Evolutionary conservation across 208 protist genomes (phyloP).

Genomic region (Acanthamoeba polyphaga): DNA sequence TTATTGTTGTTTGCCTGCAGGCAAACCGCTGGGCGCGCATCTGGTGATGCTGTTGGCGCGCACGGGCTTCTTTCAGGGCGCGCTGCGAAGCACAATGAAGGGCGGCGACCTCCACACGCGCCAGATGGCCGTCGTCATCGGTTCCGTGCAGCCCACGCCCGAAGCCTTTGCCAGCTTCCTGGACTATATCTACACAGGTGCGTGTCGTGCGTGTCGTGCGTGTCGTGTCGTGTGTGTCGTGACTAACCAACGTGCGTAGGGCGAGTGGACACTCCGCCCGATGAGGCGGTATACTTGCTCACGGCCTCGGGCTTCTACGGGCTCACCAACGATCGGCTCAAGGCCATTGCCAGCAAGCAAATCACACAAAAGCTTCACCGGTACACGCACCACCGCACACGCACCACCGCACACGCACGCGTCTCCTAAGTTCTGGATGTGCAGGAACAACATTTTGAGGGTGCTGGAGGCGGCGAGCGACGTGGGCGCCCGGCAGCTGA

Average conservation of each 20-base stretch:
- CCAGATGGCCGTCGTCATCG: neutral
- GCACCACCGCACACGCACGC: neutral
- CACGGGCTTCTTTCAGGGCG: slow-evolving; percentile 7
- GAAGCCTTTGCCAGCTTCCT: slow-evolving; percentile 12
- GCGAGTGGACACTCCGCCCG: neutral
- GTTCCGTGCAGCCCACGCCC: neutral
- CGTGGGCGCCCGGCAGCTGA: neutral
- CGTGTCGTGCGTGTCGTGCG: neutral
- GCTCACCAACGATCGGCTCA: slow-evolving; percentile 24
- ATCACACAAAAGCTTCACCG: neutral
- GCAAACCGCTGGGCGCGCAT: neutral
- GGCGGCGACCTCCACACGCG: neutral
- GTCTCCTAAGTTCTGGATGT: neutral
- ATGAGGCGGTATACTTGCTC: neutral
- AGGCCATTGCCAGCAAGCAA: neutral
- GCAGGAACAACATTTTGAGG: neutral
- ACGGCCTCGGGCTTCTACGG: slow-evolving; percentile 17
- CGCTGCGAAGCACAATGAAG: slow-evolving; percentile 8
- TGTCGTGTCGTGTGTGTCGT: neutral
- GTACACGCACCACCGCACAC: neutral
- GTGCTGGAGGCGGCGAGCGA: neutral
- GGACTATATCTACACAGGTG: slow-evolving; percentile 23
- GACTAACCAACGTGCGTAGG: too few relatives aligned
- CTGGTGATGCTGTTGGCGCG: neutral
- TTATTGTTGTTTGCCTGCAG: neutral